Evolutionary conservation across 2,329 filamentous ascomycete species (phyloP), one percentile per base, ranked within the genome.

Genomic region (Rutstroemia sydowiana): DNA sequence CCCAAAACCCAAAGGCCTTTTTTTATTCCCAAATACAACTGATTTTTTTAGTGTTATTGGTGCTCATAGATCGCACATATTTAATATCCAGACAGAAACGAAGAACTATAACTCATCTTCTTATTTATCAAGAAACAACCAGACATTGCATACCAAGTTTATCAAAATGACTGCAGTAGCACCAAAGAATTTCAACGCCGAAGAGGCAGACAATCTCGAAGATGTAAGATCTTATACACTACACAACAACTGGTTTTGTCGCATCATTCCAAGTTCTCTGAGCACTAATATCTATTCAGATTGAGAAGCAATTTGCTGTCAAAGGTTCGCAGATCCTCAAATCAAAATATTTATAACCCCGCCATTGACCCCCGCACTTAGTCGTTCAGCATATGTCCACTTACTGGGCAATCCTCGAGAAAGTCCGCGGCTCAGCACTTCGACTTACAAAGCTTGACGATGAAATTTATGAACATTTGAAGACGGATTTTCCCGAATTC

Each of bases 281-380:
- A 34, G 23, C 30, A 13, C 57, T 65, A 43, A 65, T 39, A 28
- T 14, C n/a, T 39, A 10, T 45, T 39, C 60, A 95, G 88, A 96
- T 98, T 69, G 93, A 98, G 79, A 95, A 96, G 78, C 93, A 97
- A 71, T 98, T 98, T 66, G 93, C 93, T 28, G 93, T 98, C 64
- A 97, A 97, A 77, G 87, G 87, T 89, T 65, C 41, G 58, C 48
- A 36, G 5, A 30, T n/a, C 28, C 30, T 32, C 46, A 26, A 28
- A 36, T 30, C 7, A 48, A 41, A 23, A n/a, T 11, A 43, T 23
- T 42, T 39, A 41, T 49, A 59, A 58, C 55, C 58, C 56, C 57
- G 55, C 60, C 53, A 56, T 54, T 61, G 46, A 59, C 58, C 54
- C 55, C 53, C n/a, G 36, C 53, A 48, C 44, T 44, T 28, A 75